Evolutionary conservation across 441 rosid species (phyloP).

Genomic region (Adansonia madagascariensis): DNA sequence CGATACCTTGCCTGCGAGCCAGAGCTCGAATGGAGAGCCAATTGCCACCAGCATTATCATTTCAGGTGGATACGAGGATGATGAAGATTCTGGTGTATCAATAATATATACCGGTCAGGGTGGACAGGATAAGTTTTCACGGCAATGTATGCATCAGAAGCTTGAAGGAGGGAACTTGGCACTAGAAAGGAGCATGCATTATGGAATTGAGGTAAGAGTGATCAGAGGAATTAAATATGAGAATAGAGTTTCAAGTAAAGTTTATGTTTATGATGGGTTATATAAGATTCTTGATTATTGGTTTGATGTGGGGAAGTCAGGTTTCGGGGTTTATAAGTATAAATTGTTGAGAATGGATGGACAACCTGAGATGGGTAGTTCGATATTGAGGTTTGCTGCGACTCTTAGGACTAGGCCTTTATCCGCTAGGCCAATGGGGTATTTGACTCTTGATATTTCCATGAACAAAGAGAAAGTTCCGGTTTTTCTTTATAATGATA

Average conservation of each 20-base stretch:
- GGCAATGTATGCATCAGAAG: constrained; percentile 74
- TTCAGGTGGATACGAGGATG: constrained; percentile 90
- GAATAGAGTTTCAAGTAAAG: constrained; percentile 54
- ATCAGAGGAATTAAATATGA: constrained; percentile 78
- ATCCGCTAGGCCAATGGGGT: constrained; percentile 70
- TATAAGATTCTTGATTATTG: constrained; percentile 81
- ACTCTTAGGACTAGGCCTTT: constrained; percentile 58
- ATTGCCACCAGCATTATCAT: constrained; percentile 81
- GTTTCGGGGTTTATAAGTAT: constrained; percentile 86
- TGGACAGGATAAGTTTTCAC: constrained; percentile 68
- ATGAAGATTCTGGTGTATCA: constrained; percentile 71
- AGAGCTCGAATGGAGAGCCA: constrained; percentile 75
- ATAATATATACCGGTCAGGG: constrained; percentile 82
- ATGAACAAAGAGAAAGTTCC: constrained; percentile 65
- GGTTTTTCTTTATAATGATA: constrained; percentile 70
- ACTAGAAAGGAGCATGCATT: constrained; percentile 81
- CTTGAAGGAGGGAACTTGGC: constrained; percentile 86
- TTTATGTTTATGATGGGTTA: constrained; percentile 79
- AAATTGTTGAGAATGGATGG: constrained; percentile 77
- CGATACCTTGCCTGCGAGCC: constrained; percentile 58
- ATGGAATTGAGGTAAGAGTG: constrained; percentile 87
- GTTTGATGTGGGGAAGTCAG: constrained; percentile 93
- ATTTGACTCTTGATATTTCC: constrained; percentile 76
- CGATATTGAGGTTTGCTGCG: constrained; percentile 64
- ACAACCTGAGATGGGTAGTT: constrained; percentile 83